Evolutionary conservation across 805 yeast species (phyloP), one percentile per base, ranked within the genome.

Genomic region (Saccharomycopsis guyanensis): DNA sequence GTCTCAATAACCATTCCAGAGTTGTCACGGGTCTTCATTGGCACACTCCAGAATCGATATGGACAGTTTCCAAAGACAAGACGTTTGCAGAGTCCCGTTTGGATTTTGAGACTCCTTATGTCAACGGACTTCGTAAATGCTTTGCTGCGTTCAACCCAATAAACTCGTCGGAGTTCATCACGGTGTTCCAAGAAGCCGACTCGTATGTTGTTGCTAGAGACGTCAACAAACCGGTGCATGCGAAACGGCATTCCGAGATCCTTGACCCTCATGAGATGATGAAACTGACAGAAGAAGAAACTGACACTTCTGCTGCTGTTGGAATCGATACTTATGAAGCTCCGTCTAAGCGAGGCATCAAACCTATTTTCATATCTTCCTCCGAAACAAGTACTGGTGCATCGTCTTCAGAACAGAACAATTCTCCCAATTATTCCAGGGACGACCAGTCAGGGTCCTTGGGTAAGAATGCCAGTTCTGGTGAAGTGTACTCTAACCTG

Each of bases 11-110:
- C 16, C 52, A 56, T 10, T 19, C 45, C 4, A 37, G 42, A 18
- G 44, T 42, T 2, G 65, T 65, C 2, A 68, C 71, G 34, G 78
- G 76, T 29, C 57, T 77, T 12, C 59, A 72, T 13, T 72, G 75
- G 63, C 66, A 72, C 32, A 56, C 69, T 6, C 64, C 72, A 1
- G 60, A 59, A 40, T 53, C 54, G 35, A 46, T 68, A n/a, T 64
- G 66, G 47, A 61, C 65, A 43, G 59, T 64, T 33, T 64, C 70
- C n/a, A 66, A 64, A 46, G 72, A 68, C 52, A 65, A 61, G 46
- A 57, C 60, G 2, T 49, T 68, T 24, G 53, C 65, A 7, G 70
- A 65, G 47, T 62, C 61, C 47, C 66, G 68, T 53, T 61, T 66
- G 13, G 50, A 56, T 6, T 43, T 47, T 4, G 63, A 44, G 27